phyloP scores from a whole-genome alignment of 805 yeast genomes.

The Barnettozyma botsteinii region DNA sequence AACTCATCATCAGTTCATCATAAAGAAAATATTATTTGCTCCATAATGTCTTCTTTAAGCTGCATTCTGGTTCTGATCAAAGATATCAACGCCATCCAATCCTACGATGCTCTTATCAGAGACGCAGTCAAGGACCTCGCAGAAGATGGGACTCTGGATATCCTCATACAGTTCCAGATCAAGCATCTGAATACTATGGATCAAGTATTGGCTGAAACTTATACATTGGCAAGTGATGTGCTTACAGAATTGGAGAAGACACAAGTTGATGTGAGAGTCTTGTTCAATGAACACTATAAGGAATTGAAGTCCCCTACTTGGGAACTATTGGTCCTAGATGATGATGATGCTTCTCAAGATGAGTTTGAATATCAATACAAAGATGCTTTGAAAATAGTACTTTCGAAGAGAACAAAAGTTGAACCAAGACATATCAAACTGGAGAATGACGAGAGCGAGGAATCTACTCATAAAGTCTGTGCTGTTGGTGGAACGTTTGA shows the following conservation, averaged over 20 bases:
- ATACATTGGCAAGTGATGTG: constrained; percentile 17
- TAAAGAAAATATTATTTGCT: too few species aligned
- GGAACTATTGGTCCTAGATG: constrained; percentile 17
- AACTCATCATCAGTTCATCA: too few species aligned
- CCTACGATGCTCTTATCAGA: constrained; percentile 19
- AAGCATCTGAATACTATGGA: constrained; percentile 19
- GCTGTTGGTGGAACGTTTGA: constrained; percentile 98
- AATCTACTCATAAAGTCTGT: constrained; percentile 28
- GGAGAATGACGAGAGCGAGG: constrained; percentile 19
- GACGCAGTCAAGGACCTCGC: constrained; percentile 10
- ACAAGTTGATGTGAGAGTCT: constrained; percentile 14
- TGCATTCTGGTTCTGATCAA: constrained; percentile 20
- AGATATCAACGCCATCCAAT: constrained; percentile 14
- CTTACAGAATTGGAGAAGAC: constrained; percentile 7
- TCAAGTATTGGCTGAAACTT: constrained; percentile 18
- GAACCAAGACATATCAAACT: constrained; percentile 1
- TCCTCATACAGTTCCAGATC: constrained; percentile 15
- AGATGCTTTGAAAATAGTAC: constrained; percentile 5
- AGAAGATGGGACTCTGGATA: constrained; percentile 17
- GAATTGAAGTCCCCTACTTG: constrained; percentile 15
- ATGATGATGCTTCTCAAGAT: constrained; percentile 12
- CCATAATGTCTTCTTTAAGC: constrained; percentile 5
- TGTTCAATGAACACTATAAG: constrained; percentile 23
- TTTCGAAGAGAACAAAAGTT: constrained; percentile 8
- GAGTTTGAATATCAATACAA: constrained; percentile 11